A percentile compares a stretch with the other conserved stretches of the same genome.
These are phyloP conservation scores for Botrytis porri DNA, from an alignment of 2,329 filamentous ascomycete species.

Conservation along the genomic window DNA sequence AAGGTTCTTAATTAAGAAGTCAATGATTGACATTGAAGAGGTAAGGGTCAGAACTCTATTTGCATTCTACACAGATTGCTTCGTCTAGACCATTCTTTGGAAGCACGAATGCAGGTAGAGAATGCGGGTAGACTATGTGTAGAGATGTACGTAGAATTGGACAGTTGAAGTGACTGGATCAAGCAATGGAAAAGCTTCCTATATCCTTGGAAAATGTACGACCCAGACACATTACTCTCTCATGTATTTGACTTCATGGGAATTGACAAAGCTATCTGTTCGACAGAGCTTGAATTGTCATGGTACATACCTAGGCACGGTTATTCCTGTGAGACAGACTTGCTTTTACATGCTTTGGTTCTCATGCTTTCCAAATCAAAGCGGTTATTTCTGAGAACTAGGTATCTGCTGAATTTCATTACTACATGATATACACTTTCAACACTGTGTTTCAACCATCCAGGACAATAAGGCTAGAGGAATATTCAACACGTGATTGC, in stretches of 20 bases:
- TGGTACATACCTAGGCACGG: not conserved
- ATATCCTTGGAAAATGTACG: not conserved
- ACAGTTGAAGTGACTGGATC: not conserved
- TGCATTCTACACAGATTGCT: not conserved
- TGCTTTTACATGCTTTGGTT: not conserved
- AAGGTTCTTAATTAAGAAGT: not conserved
- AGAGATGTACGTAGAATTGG: not conserved
- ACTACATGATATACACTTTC: not conserved
- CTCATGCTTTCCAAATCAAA: not conserved
- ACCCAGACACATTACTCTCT: not conserved
- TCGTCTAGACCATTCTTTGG: not conserved
- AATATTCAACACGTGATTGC: not conserved
- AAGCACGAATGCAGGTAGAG: not conserved
- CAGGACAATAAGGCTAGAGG: not conserved
- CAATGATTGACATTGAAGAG: not conserved
- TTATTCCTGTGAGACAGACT: not conserved
- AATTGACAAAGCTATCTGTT: not conserved
- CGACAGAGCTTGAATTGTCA: not conserved
- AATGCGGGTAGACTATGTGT: too few relatives aligned
- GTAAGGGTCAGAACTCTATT: not conserved
- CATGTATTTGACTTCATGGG: too few relatives aligned
- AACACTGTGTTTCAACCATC: not conserved
- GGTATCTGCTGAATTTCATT: not conserved
- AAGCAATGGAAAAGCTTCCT: not conserved
- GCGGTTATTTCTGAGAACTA: not conserved